Conservation (phyloP, 1,139 yeast genomes). For the Diutina ranongensis region DNA sequence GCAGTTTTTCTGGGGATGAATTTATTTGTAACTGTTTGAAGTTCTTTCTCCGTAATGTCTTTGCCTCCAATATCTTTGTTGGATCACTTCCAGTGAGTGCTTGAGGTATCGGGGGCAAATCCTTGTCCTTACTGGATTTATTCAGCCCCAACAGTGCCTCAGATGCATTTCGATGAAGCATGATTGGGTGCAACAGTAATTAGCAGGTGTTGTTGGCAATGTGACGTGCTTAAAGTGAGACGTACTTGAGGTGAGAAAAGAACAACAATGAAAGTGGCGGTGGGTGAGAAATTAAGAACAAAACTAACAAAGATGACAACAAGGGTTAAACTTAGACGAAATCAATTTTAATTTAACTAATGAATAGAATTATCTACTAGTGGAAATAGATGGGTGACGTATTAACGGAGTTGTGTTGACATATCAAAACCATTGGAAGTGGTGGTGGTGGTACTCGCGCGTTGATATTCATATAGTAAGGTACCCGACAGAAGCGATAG, state of each 20-base stretch:
- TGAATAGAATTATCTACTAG: too few species aligned
- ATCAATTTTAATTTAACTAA: neutral
- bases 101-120: slow-evolving; percentile 30
- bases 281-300: neutral
- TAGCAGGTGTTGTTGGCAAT: too few species aligned
- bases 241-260: slow-evolving; percentile 4
- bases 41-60: slow-evolving; percentile 61
- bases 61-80: slow-evolving; percentile 28
- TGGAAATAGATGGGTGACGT: too few species aligned
- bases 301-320: neutral
- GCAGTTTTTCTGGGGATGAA: neutral
- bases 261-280: neutral
- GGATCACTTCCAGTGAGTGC: slow-evolving; percentile 10
- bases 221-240: neutral
- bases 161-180: slow-evolving; percentile 18
- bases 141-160: slow-evolving; percentile 17
- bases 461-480: too few species aligned
- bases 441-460: too few species aligned
- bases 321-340: neutral
- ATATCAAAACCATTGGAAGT: too few species aligned
- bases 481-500: neutral
- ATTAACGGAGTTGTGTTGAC: too few species aligned
- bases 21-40: slow-evolving; percentile 54
- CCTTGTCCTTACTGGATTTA: slow-evolving; percentile 17
- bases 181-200: slow-evolving; percentile 7